Conservation (phyloP, 1,284 basidiomycete genomes). For the Uromyces viciae-fabae region DNA sequence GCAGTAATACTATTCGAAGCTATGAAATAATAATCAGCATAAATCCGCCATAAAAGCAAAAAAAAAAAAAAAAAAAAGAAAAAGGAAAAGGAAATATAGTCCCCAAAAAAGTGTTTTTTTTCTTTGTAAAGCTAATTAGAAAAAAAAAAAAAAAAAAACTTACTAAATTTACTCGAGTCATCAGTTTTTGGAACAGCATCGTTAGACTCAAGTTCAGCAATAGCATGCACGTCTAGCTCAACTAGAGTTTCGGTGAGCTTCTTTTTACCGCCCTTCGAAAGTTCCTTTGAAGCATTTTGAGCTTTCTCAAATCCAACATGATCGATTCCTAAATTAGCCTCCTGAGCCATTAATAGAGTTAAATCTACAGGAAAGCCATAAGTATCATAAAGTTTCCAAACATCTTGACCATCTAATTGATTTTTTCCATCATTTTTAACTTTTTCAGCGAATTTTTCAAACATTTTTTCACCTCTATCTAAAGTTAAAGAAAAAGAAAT, state of each 20-base stretch:
- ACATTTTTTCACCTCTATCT: slow-evolving; percentile 92
- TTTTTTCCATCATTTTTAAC: slow-evolving; percentile 66
- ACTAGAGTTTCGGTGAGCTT: slow-evolving; percentile 63
- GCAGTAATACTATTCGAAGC: slow-evolving; percentile 63
- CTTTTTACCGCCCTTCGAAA: slow-evolving; percentile 76
- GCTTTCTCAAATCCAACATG: slow-evolving; percentile 86
- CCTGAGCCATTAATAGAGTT: slow-evolving; percentile 95
- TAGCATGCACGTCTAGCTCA: slow-evolving; percentile 92
- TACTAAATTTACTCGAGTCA: slow-evolving; percentile 84
- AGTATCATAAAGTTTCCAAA: slow-evolving; percentile 97
- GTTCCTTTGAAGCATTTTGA: slow-evolving; percentile 80
- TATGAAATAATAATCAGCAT: too few relatives aligned
- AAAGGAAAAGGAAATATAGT: too few relatives aligned
- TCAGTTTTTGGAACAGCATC: slow-evolving; percentile 82
- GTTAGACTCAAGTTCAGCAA: slow-evolving; percentile 80
- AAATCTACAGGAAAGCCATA: slow-evolving; percentile 98
- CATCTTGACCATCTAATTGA: slow-evolving; percentile 80
- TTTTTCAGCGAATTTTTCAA: slow-evolving; percentile 78
- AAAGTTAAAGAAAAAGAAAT: slow-evolving; percentile 93
- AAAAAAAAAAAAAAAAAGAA: background rate
- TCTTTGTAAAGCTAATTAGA: too few relatives aligned
- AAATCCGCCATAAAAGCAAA: too few relatives aligned
- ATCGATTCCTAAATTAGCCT: slow-evolving; percentile 79
- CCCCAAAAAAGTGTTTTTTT: too few relatives aligned
- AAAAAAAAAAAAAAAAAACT: slow-evolving; percentile 52